Percentiles rank a stretch among this genome's conserved stretches.
Evolutionary conservation across 192 early-diverging fungal genomes (phyloP).

Genomic region (Backusella luteola): DNA sequence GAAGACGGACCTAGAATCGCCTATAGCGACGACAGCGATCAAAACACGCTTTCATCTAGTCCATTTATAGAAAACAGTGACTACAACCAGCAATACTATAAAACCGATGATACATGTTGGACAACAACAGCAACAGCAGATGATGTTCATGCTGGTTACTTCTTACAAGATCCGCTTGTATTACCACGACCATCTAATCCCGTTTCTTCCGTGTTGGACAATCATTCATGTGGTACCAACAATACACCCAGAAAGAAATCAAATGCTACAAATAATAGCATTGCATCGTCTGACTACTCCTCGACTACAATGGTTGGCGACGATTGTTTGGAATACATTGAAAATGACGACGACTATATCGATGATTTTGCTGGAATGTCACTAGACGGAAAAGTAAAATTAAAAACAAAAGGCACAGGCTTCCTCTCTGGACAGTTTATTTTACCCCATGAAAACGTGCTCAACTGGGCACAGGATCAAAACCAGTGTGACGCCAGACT

Average conservation of each 20-base stretch:
- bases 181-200: conserved; percentile 8
- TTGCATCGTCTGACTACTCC: neutral
- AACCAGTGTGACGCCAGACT: conserved; percentile 13
- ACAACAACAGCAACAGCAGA: neutral
- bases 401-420: neutral
- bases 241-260: neutral
- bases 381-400: neutral
- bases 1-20: neutral
- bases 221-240: neutral
- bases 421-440: neutral
- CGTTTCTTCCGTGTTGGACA: neutral
- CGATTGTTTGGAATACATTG: neutral
- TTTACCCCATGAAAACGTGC: neutral
- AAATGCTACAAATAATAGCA: neutral
- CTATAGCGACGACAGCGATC: conserved; percentile 1
- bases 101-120: conserved; percentile 7
- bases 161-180: neutral
- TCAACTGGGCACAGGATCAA: conserved; percentile 14
- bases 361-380: neutral
- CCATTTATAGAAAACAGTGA: neutral
- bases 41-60: conserved; percentile 3
- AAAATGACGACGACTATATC: neutral
- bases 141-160: neutral
- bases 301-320: neutral
- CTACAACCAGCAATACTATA: neutral